A percentile compares a stretch with the other conserved stretches of the same genome.
These are phyloP conservation scores for Lippia alba DNA, from an alignment of 305 asterid species.

Conservation along the genomic window DNA sequence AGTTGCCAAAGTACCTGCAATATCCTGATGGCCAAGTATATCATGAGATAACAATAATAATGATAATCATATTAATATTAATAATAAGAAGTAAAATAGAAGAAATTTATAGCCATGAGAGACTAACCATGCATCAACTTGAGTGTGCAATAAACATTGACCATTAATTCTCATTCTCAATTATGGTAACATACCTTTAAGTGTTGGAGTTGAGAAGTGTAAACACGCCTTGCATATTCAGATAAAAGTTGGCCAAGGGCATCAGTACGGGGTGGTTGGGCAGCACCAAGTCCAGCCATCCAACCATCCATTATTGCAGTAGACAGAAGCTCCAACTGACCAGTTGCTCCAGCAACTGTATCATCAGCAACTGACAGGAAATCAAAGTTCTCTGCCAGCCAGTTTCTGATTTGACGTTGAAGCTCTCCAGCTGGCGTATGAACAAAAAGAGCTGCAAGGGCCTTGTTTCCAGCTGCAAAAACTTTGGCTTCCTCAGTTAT, in stretches of 20 bases:
- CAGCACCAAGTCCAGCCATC: constrained; percentile 99
- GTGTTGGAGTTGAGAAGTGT: constrained; percentile 92
- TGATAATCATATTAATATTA: no score
- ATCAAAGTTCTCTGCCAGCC: constrained; percentile 98
- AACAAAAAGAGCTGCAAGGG: constrained; percentile 92
- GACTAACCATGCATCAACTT: constrained; percentile 25
- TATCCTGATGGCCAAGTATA: constrained; percentile 66
- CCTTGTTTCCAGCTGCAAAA: constrained; percentile 87
- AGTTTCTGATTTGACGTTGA: constrained; percentile 95
- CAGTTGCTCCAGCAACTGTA: constrained; percentile 83
- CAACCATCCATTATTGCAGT: constrained; percentile 99
- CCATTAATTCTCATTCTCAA: constrained; percentile 1
- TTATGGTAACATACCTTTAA: constrained; percentile 63
- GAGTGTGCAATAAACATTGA: background rate
- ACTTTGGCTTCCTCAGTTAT: constrained; percentile 94
- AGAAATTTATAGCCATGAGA: constrained; percentile 16
- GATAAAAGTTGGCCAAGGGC: constrained; percentile 98
- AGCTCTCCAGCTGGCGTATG: constrained; percentile 99
- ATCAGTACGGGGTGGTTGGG: constrained; percentile 89
- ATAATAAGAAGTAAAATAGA: background rate
- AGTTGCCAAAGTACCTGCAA: constrained; percentile 97
- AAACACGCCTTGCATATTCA: constrained; percentile 90
- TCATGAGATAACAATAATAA: constrained; percentile 27
- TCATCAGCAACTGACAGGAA: constrained; percentile 90
- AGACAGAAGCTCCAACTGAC: constrained; percentile 98